Percentiles rank a stretch among this genome's conserved stretches.
phyloP scores from a whole-genome alignment of 768 basidiomycete genomes.

The Mycena sanguinolenta region DNA sequence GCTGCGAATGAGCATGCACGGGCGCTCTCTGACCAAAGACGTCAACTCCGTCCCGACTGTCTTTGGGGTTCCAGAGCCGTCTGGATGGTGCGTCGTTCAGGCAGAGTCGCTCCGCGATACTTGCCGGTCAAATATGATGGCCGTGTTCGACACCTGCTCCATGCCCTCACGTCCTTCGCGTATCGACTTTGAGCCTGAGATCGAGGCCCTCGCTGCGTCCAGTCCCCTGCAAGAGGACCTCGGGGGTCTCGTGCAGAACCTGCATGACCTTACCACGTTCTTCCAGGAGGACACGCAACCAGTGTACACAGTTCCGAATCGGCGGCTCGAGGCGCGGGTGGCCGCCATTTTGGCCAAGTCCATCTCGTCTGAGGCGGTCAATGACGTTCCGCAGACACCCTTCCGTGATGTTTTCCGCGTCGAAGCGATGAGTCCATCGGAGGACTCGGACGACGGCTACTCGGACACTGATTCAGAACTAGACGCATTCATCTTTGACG shows the following conservation, averaged over 20 bases:
- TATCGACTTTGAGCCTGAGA: conserved; percentile 80
- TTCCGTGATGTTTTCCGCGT: conserved; percentile 84
- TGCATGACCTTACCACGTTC: conserved; percentile 82
- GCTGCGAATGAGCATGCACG: conserved; percentile 92
- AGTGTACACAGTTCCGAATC: conserved; percentile 61
- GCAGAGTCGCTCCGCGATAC: conserved; percentile 69
- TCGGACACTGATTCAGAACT: conserved; percentile 62
- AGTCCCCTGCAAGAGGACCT: conserved; percentile 73
- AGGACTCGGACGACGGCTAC: conserved; percentile 58
- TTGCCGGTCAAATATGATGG: conserved; percentile 84
- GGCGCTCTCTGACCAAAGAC: conserved; percentile 57
- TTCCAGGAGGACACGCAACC: conserved; percentile 67
- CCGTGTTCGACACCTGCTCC: conserved; percentile 88
- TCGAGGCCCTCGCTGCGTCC: conserved; percentile 58
- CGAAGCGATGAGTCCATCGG: conserved; percentile 51
- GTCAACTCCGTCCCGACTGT: conserved; percentile 74
- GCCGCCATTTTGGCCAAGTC: conserved; percentile 88
- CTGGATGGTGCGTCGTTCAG: conserved; percentile 90
- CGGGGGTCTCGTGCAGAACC: conserved; percentile 81
- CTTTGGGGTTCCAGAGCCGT: conserved; percentile 85
- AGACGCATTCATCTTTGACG: conserved; percentile 77
- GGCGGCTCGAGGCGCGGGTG: conserved; percentile 80
- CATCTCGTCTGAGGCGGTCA: conserved; percentile 63
- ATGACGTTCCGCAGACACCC: conserved; percentile 81
- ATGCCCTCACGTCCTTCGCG: conserved; percentile 77